Evolutionary conservation across 1,284 basidiomycete genomes (phyloP).

Genomic region (Malassezia furfur): DNA sequence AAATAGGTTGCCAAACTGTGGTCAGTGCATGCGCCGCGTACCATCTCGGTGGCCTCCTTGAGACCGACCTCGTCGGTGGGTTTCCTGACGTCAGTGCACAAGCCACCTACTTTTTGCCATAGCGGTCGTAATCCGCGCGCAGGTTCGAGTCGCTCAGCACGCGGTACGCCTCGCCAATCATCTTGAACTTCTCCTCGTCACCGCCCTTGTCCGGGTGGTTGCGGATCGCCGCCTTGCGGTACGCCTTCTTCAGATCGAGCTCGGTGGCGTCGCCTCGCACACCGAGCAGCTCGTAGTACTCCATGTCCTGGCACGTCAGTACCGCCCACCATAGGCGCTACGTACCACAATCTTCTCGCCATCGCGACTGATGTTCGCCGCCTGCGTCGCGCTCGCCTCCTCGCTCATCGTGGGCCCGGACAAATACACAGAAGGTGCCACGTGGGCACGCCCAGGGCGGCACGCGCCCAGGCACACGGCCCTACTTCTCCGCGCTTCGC

Average conservation of each 20-base stretch:
- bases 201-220: constrained; percentile 53
- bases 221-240: constrained; percentile 88
- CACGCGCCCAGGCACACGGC: background rate
- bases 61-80: constrained; percentile 46
- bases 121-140: constrained; percentile 84
- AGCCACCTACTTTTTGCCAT: constrained; percentile 71
- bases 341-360: constrained; percentile 36
- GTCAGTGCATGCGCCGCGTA: background rate
- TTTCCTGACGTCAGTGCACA: constrained; percentile 20
- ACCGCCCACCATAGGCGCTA: background rate
- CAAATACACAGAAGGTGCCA: background rate
- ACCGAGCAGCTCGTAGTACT: constrained; percentile 47
- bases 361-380: constrained; percentile 39
- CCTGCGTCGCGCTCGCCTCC: constrained; percentile 7
- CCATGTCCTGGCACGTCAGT: constrained; percentile 32
- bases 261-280: constrained; percentile 52
- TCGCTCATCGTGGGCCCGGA: constrained; percentile 9
- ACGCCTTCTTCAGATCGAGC: constrained; percentile 82
- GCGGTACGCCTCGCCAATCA: constrained; percentile 57
- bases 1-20: constrained; percentile 44
- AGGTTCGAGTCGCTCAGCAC: constrained; percentile 58
- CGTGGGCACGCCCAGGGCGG: background rate
- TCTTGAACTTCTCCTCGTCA: constrained; percentile 41
- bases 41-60: constrained; percentile 48
- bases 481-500: too few species aligned